Evolutionary conservation across 2,329 filamentous ascomycete species (phyloP), one percentile per base, ranked within the genome.

Genomic region (Penicillium sp.): DNA sequence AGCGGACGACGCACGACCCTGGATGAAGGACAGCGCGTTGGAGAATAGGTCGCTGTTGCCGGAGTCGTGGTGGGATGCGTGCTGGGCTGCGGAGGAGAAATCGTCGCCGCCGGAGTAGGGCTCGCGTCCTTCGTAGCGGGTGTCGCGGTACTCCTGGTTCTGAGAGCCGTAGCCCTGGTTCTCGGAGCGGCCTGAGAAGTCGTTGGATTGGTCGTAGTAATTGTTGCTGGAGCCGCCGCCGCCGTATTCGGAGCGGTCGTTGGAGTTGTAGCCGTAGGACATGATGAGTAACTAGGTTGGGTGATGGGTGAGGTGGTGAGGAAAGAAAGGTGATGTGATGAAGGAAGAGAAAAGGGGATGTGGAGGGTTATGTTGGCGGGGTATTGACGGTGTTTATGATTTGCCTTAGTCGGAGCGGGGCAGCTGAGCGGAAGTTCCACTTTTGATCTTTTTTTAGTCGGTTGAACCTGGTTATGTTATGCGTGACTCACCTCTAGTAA

Each of bases 11-110:
- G 72, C 62, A 80, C 75, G 63, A 79, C 76, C 54, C 81, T 76
- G 13, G 33, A 87, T 70, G 66, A 79, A 74, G 45, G 75, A 73
- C 20, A 86, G 65, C 1, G 80, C 82, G 18, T 68, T 73, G 54
- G 72, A 75, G 73, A 87, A 87, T 37, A 86, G 57, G 4, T 59
- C 62, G 4, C 80, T 76, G 29, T 78, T 79, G 24, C 70, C 72
- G 58, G 68, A 64, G n/a, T 75, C 75, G 48, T 78, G 70, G 58
- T 83, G 75, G 25, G 76, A 66, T 15, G 83, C 83, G 57, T 84
- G 78, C 35, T 75, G 66, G 42, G 75, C 71, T 7, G 81, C 81
- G 43, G 74, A 73, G 42, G 72, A 74, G 63, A 80, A 75, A 57
- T 84, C 79, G 55, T 79, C 72, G 53, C 73, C 71, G 53, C 51